A percentile compares a stretch with the other conserved stretches of the same genome.
Conservation (phyloP, 2,329 filamentous ascomycete species). For the Cladosporium sp. region DNA sequence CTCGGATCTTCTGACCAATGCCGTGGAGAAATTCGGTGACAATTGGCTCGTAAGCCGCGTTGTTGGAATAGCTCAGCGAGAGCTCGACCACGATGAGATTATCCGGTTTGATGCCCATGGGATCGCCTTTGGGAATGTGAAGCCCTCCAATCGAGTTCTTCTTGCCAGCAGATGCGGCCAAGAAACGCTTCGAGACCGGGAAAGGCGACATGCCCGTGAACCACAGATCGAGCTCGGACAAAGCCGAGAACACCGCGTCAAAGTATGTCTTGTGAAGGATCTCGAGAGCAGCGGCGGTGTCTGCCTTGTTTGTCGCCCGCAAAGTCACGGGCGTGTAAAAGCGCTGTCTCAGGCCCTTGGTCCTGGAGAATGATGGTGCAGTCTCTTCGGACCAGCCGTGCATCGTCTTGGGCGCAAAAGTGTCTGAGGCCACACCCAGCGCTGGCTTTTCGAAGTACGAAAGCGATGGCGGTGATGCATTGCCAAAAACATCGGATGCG, state of each 20-base stretch:
- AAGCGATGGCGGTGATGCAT: neutral
- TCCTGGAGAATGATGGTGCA: neutral
- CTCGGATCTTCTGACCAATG: neutral
- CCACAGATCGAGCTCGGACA: slow-evolving; percentile 13
- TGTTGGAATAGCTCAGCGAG: slow-evolving; percentile 11
- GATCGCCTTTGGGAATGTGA: slow-evolving; percentile 2
- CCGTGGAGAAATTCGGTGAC: slow-evolving; percentile 2
- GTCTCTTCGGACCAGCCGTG: slow-evolving; percentile 12
- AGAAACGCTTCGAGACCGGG: slow-evolving; percentile 1
- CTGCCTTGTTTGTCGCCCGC: neutral
- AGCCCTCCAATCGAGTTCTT: neutral
- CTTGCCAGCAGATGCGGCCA: slow-evolving; percentile 2
- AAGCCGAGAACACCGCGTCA: neutral
- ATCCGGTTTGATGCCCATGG: slow-evolving; percentile 11
- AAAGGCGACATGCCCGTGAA: slow-evolving; percentile 8
- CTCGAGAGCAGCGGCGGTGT: slow-evolving; percentile 3
- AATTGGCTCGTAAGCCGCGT: slow-evolving; percentile 10
- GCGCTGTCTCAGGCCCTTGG: neutral
- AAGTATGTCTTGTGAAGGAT: slow-evolving; percentile 3
- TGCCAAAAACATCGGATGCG: neutral
- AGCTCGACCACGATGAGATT: slow-evolving; percentile 10
- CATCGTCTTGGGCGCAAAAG: slow-evolving; percentile 7
- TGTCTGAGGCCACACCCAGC: neutral
- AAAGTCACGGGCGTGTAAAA: slow-evolving; percentile 8
- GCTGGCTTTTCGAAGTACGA: neutral